These are phyloP conservation scores for Termitomyces sp. DNA, from an alignment of 768 basidiomycete species.

Conservation along the genomic window DNA sequence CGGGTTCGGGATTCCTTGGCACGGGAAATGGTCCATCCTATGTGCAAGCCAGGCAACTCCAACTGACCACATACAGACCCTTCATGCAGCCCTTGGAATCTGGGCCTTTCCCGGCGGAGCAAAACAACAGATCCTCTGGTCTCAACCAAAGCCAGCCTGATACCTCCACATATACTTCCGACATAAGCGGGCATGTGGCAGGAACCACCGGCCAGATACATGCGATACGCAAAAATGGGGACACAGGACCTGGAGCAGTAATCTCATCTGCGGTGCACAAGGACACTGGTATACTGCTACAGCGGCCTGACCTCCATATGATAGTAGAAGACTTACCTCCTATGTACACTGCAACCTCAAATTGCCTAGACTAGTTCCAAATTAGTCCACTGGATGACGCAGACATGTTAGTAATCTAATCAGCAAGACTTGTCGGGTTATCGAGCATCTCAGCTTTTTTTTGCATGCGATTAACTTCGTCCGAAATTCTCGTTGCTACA, in stretches of 20 bases:
- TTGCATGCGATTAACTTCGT: no score
- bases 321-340: conserved; percentile 1
- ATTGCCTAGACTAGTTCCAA: no score
- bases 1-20: neutral
- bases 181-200: neutral
- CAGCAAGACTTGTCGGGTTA: no score
- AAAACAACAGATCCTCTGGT: neutral
- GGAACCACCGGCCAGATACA: neutral
- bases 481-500: no score
- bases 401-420: no score
- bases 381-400: no score
- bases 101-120: neutral
- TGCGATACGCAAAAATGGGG: neutral
- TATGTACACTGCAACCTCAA: neutral
- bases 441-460: no score
- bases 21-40: neutral
- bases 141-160: neutral
- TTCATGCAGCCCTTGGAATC: neutral
- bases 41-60: neutral
- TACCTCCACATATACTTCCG: neutral
- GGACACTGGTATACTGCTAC: conserved; percentile 7
- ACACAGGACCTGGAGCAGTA: neutral
- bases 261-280: neutral
- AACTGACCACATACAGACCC: neutral
- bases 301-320: neutral